These are phyloP conservation scores for Vaccinium myrtillus DNA, from an alignment of 148 eudicot species.

Conservation along the genomic window DNA sequence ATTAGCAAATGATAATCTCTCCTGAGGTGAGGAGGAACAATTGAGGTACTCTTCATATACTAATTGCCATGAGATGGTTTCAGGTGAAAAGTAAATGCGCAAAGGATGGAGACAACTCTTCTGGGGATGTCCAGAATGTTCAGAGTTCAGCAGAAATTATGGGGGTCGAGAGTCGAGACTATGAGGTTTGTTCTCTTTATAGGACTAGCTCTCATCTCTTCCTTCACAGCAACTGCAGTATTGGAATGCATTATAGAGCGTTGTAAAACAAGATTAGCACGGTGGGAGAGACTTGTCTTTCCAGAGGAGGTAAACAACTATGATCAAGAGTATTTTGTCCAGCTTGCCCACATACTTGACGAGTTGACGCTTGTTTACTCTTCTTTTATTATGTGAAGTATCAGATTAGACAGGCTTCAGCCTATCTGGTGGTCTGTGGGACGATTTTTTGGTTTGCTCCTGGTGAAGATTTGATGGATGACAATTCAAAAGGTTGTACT, in stretches of 20 bases:
- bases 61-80: background rate
- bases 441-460: background rate
- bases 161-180: background rate
- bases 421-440: background rate
- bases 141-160: background rate
- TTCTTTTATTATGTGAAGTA: background rate
- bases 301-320: background rate
- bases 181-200: background rate
- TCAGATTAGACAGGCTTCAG: background rate
- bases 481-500: background rate
- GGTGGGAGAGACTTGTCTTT: background rate
- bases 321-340: background rate
- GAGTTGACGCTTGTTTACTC: background rate
- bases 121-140: background rate
- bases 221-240: background rate
- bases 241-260: background rate
- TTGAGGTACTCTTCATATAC: background rate
- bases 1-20: background rate
- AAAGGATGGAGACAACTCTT: background rate
- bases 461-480: background rate
- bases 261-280: background rate
- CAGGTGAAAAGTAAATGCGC: background rate
- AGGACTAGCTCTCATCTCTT: background rate
- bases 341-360: background rate
- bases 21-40: background rate